A percentile compares a stretch with the other conserved stretches of the same genome.
phyloP scores from a whole-genome alignment of 768 basidiomycete species.

The Sarcomyxa edulis region DNA sequence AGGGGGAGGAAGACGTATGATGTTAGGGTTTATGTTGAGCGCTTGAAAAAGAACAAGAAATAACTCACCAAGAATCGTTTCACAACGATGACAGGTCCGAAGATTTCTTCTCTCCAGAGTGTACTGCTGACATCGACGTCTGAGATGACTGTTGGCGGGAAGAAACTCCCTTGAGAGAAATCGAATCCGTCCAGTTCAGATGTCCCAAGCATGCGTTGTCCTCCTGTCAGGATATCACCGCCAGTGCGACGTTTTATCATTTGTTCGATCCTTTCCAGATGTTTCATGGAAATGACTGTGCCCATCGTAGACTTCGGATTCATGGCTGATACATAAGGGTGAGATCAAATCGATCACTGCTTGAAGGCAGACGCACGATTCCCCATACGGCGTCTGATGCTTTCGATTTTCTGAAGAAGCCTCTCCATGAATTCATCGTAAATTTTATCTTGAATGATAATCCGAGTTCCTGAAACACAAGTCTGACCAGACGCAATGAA shows the following conservation, averaged over 20 bases:
- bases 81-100: slow-evolving; percentile 80
- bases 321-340: slow-evolving; percentile 38
- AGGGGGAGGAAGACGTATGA: no score
- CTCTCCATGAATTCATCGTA: slow-evolving; percentile 62
- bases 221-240: slow-evolving; percentile 56
- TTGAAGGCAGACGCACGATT: slow-evolving; percentile 46
- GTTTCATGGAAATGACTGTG: slow-evolving; percentile 62
- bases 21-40: no score
- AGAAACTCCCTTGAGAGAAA: slow-evolving; percentile 70
- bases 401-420: slow-evolving; percentile 58
- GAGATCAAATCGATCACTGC: neutral
- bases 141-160: slow-evolving; percentile 71
- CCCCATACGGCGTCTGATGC: slow-evolving; percentile 69
- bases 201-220: slow-evolving; percentile 53
- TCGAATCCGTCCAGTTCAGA: slow-evolving; percentile 69
- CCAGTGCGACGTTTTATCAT: slow-evolving; percentile 40
- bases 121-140: slow-evolving; percentile 52
- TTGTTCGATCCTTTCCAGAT: slow-evolving; percentile 58
- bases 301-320: slow-evolving; percentile 77
- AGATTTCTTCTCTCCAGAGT: slow-evolving; percentile 80
- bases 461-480: slow-evolving; percentile 86
- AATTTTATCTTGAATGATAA: slow-evolving; percentile 65
- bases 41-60: neutral
- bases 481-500: slow-evolving; percentile 89
- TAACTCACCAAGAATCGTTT: slow-evolving; percentile 33